Conservation (phyloP, 225 moss, liverwort and hornwort species). For the Pseudoscleropodium purum region DNA sequence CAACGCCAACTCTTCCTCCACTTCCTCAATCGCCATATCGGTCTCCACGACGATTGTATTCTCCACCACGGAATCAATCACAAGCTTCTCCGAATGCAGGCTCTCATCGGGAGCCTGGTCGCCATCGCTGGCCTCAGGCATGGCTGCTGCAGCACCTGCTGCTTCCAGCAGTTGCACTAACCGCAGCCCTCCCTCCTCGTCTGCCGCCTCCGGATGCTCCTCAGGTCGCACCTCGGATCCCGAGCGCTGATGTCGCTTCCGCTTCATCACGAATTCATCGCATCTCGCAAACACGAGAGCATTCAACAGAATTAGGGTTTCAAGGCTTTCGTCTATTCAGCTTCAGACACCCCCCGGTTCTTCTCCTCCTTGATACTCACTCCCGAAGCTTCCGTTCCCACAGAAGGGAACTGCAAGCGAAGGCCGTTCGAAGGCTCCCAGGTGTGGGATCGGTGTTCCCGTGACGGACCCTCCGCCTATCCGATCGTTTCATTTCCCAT, state of each 20-base stretch:
- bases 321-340: background rate
- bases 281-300: background rate
- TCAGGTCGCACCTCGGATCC: conserved; percentile 9
- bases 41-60: background rate
- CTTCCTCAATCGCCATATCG: conserved; percentile 3
- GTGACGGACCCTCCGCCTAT: background rate
- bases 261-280: conserved; percentile 24
- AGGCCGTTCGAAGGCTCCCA: background rate
- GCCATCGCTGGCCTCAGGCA: conserved; percentile 26
- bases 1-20: conserved; percentile 23
- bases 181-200: background rate
- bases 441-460: background rate
- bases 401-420: background rate
- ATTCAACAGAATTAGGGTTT: conserved; percentile 21
- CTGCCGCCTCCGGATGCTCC: background rate
- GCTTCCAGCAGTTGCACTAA: conserved; percentile 27
- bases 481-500: conserved; percentile 13
- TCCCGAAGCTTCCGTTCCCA: conserved; percentile 13
- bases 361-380: background rate
- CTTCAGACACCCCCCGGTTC: background rate
- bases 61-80: conserved; percentile 2
- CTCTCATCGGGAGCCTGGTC: background rate
- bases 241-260: conserved; percentile 30
- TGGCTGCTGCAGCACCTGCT: conserved; percentile 10
- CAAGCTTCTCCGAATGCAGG: background rate